Evolutionary conservation across 2,329 filamentous ascomycete genomes (phyloP), one percentile per base, ranked within the genome.

Genomic region (Ophiostoma perfectum): DNA sequence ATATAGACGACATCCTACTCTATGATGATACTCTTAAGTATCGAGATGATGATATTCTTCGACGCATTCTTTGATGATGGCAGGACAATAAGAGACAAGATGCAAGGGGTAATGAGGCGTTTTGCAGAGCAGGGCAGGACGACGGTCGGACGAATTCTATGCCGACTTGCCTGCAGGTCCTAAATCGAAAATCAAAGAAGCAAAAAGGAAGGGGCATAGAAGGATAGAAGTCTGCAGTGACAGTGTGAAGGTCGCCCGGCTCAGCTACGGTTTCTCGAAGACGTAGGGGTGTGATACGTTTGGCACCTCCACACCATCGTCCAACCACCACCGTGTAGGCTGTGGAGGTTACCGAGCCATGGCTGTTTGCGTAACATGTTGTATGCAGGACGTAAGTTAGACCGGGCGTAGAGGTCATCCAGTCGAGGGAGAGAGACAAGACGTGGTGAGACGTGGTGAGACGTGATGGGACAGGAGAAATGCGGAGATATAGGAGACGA

Each of bases 91-190:
- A 55, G 8, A 55, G 18, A 7, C 2, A 9, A 55, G 49, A 55
- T 27, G 49, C n/a, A 55, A 55, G 49, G 49, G 49, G 11, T n/a
- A 55, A 55, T 11, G 49, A 55, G 49, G 49, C 49, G 49, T 55
- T 55, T 49, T 9, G 27, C 12, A 27, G n/a, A 55, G n/a, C n/a
- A 11, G 18, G 49, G 14, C 18, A 55, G 8, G n/a, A n/a, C 8
- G 7, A 2, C 18, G 7, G 3, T 55, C 49, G 49, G 49, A 14
- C 14, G 18, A 55, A 55, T 55, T 27, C 49, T 55, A 11, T 36
- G 18, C 49, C 49, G 49, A 55, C 18, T 55, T 55, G n/a, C 12
- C 12, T 5, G 16, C 45, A 18, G 7, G 42, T 44, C 42, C 2
- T 44, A 18, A 52, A 18, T 9, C 2, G 12, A 9, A 6, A 47